Evolutionary conservation across 1,139 yeast genomes (phyloP), one percentile per base, ranked within the genome.

Genomic region (Debaryomycetaceae sp.): DNA sequence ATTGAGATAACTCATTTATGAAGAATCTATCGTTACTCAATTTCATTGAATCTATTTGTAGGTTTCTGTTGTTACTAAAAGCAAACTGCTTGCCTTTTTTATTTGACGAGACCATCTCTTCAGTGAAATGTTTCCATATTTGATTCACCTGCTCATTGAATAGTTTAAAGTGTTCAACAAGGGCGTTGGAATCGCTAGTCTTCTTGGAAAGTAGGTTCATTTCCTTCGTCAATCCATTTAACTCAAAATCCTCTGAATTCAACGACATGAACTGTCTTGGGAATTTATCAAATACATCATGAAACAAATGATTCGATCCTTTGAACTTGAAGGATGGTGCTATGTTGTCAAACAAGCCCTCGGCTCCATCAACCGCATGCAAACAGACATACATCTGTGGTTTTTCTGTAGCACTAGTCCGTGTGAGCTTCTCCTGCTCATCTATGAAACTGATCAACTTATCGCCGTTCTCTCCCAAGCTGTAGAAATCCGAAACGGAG

Each of bases 1-100:
- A 62, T 53, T 75, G 78, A 32, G 73, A 59, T 43, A 77, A 53
- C 52, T 77, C 81, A 38, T 63, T 66, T 44, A 75, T 71, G 54
- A 70, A 77, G 19, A 60, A 49, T 46, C 67, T 64, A 49, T 76
- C 80, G 49, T 63, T 70, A 39, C 74, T 63, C 35, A 63, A 49
- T 34, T 53, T 52, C 37, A 63, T 46, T 28, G 40, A 39, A 3
- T 40, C 39, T 7, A 32, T 34, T 31, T 41, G 45, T n/a, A 33
- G 34, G 2, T 31, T 34, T 14, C 31, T 31, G 18, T 41, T 40
- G 29, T 38, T 41, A 17, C 36, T 39, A 9, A 51, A 31, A 13
- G 45, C 43, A n/a, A 43, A 39, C 38, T 50, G 53, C 11, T 35
- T 17, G 7, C 31, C 31, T 15, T 30, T 30, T 8, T 22, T 8